Evolutionary conservation across 345 rosid species (phyloP).

Genomic region (Moringa oleifera): DNA sequence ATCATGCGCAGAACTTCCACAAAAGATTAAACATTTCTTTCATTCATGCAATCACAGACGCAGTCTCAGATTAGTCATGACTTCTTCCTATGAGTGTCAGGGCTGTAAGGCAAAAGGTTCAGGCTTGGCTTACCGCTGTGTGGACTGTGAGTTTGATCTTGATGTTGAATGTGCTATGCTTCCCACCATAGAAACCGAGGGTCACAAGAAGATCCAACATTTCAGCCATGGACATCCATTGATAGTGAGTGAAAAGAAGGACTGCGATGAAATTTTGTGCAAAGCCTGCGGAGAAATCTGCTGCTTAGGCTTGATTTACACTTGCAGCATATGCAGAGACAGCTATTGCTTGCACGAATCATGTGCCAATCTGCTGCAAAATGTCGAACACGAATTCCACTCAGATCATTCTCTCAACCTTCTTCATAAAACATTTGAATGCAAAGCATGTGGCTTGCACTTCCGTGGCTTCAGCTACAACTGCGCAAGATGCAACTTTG

Average conservation of each 20-base stretch:
- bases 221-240: slow-evolving; percentile 6
- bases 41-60: no score
- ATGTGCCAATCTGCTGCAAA: neutral
- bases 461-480: neutral
- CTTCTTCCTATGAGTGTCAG: neutral
- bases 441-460: neutral
- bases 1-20: slow-evolving; percentile 6
- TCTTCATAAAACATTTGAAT: neutral
- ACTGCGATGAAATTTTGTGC: neutral
- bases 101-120: neutral
- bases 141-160: neutral
- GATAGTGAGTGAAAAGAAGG: neutral
- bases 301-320: neutral
- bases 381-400: slow-evolving; percentile 5
- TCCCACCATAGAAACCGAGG: slow-evolving; percentile 2
- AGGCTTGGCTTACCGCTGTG: slow-evolving; percentile 4
- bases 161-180: slow-evolving; percentile 11
- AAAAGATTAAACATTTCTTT: neutral
- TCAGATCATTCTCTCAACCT: neutral
- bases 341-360: neutral
- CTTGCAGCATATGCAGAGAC: neutral
- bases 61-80: neutral
- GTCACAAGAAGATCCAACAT: slow-evolving; percentile 8
- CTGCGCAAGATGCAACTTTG: neutral
- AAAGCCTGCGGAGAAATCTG: slow-evolving; percentile 5